Evolutionary conservation across 768 basidiomycete genomes (phyloP), one percentile per base, ranked within the genome.

Genomic region (Rickenella mellea): DNA sequence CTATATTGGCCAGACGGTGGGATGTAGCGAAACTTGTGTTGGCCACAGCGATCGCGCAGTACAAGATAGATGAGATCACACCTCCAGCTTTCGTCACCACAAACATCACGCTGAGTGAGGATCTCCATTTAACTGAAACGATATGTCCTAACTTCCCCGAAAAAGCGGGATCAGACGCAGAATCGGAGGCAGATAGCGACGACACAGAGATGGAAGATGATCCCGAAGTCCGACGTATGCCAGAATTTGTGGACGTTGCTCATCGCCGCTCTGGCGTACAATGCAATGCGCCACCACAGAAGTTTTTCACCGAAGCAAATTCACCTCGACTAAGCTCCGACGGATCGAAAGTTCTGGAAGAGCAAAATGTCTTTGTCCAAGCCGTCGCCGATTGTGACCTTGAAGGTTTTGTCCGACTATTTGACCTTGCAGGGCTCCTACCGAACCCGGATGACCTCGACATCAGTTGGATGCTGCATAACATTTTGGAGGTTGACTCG

Each of bases 21-120:
- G 61, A 66, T 5, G 74, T 76, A 0, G 78, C 75, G 1, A 70
- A 67, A n/a, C 57, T 79, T 5, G 65, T 82, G n/a, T 51, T 80
- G 19, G 70, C 73, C 1, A 77, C 79, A 46, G 68, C 74, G 4
- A 57, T 58, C 2, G 70, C 76, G 9, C 78, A 82, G 52, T 74
- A 74, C 46, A 60, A 68, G 15, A 58, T 66, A 3, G 53, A 62
- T 0, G 59, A 68, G 6, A n/a, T n/a, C n/a, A n/a, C n/a, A n/a
- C n/a, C n/a, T n/a, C n/a, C n/a, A n/a, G n/a, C n/a, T n/a, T 70
- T 69, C 48, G 59, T 55, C 6, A 47, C 56, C 5, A 53, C 51
- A 9, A 51, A 55, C 21, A 54, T 70, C 29, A 49, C 55, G n/a
- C 43, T 68, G 27, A 66, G 68, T 71, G 42, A 33, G 48, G 36